A percentile compares a stretch with the other conserved stretches of the same genome.
phyloP scores from a whole-genome alignment of 2,329 filamentous ascomycete species.

The Colletotrichum shisoi region DNA sequence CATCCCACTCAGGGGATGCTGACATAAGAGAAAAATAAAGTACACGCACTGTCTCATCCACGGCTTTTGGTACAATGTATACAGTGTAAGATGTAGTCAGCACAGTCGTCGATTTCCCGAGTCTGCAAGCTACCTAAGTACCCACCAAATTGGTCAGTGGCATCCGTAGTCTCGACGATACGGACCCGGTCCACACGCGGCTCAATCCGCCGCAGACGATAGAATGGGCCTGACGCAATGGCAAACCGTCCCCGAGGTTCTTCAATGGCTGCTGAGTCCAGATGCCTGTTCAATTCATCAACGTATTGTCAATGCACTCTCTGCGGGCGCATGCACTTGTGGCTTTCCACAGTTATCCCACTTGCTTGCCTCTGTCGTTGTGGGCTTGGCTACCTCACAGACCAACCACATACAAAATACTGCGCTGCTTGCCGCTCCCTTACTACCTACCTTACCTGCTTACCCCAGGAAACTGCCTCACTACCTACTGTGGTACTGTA shows the following conservation, averaged over 20 bases:
- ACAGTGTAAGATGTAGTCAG: background rate
- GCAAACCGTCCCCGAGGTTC: slow-evolving; percentile 6
- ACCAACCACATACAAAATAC: slow-evolving; percentile 7
- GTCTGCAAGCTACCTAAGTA: too few species aligned
- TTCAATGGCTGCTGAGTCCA: background rate
- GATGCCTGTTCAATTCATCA: slow-evolving; percentile 33
- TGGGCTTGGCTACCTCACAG: slow-evolving; percentile 11
- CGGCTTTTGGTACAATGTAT: too few species aligned
- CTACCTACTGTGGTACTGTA: too few species aligned
- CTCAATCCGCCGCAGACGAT: slow-evolving; percentile 25
- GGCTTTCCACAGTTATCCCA: background rate
- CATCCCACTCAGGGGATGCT: background rate
- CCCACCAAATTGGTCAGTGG: too few species aligned
- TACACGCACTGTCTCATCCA: too few species aligned
- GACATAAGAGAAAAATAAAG: background rate
- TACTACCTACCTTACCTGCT: background rate
- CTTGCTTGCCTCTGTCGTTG: background rate
- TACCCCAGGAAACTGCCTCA: background rate
- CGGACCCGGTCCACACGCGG: slow-evolving; percentile 24
- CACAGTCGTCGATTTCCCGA: too few species aligned
- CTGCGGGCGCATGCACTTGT: slow-evolving; percentile 9
- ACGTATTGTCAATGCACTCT: slow-evolving; percentile 19
- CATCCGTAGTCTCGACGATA: background rate
- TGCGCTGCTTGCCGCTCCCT: background rate
- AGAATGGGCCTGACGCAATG: slow-evolving; percentile 21